Base-by-base conservation (phyloP, 2,329 filamentous ascomycete species). In the Sporothrix dimorphospora region DNA sequence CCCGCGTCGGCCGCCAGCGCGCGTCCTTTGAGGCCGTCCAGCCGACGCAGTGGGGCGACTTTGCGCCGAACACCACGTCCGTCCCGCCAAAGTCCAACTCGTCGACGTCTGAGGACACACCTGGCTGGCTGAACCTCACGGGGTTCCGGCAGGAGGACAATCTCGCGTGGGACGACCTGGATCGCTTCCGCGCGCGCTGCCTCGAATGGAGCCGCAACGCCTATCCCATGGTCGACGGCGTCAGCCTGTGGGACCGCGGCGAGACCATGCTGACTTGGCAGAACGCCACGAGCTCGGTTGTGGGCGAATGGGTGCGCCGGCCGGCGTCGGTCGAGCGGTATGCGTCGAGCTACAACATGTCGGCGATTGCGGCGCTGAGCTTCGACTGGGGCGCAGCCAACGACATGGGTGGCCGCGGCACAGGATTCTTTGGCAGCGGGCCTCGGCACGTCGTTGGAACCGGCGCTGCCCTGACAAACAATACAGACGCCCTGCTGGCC, bases 141-240 rank as follows among this genome's bases (percentile, higher is more conserved):
- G 95, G 95, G 0, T 90, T 97, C 74, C 88, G 92, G 66, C 83
- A 89, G 63, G 86, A 89, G 24, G 92, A 97, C 81, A 89, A 87
- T 4, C 93, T 92, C 80, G 91, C 89, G 1, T 98, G 94, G 94
- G 87, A 90, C 45, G 85, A 94, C 72, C 83, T 98, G 27, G 83
- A 84, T 0, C 81, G 84, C 0, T 93, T 94, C 72, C 89, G 88
- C 78, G 82, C 90, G 73, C 87, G 88, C 75, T 92, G 90, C 71
- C 83, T 87, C 71, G 84, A 90, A 76, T 90, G 87, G 79, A 90
- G 86, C 75, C 84, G 82, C 69, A 85, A 87, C 77, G 86, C 85
- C 5, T 82, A 83, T 57, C 81, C 73, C 9, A 24, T 40, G 21
- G 42, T 47, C 9, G 55, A 76, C 14, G 76, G 76, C 6, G 57